Conservation (phyloP, 495 filamentous ascomycete genomes). For the Chaetomium fimeti region DNA sequence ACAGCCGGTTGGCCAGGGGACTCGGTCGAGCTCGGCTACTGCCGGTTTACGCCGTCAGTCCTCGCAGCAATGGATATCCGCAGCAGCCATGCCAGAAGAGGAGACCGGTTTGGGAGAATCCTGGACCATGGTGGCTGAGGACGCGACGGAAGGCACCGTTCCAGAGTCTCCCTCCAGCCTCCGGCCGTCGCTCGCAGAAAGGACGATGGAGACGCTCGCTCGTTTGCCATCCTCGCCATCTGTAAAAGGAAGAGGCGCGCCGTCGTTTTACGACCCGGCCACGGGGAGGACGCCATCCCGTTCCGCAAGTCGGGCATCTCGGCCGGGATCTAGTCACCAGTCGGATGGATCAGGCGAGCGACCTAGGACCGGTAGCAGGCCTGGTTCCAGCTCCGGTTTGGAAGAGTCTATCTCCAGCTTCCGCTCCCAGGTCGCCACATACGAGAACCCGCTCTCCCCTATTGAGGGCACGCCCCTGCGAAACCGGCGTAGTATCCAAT, state of each 20-base stretch:
- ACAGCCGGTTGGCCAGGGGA: slow-evolving; percentile 1
- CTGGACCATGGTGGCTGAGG: background rate
- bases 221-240: slow-evolving; percentile 50
- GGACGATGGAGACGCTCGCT: slow-evolving; percentile 50
- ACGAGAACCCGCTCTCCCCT: slow-evolving; percentile 39
- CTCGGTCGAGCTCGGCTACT: slow-evolving; percentile 23
- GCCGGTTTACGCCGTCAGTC: slow-evolving; percentile 24
- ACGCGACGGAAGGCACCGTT: slow-evolving; percentile 14
- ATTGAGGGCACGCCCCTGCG: slow-evolving; percentile 39
- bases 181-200: slow-evolving; percentile 44
- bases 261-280: slow-evolving; percentile 41
- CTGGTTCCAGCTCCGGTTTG: slow-evolving; percentile 43
- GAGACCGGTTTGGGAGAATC: slow-evolving; percentile 16
- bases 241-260: slow-evolving; percentile 37
- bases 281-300: slow-evolving; percentile 35
- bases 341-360: slow-evolving; percentile 40
- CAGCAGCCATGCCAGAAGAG: slow-evolving; percentile 20
- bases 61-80: slow-evolving; percentile 36
- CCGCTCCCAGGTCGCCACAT: slow-evolving; percentile 36
- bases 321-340: slow-evolving; percentile 47
- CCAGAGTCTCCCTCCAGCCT: slow-evolving; percentile 31
- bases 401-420: slow-evolving; percentile 34
- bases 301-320: slow-evolving; percentile 39
- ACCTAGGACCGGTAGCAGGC: slow-evolving; percentile 39
- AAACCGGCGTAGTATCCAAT: slow-evolving; percentile 32